A percentile compares a stretch with the other conserved stretches of the same genome.
These are phyloP conservation scores for Botrytis aclada DNA, from an alignment of 2,329 filamentous ascomycete genomes.

Conservation along the genomic window DNA sequence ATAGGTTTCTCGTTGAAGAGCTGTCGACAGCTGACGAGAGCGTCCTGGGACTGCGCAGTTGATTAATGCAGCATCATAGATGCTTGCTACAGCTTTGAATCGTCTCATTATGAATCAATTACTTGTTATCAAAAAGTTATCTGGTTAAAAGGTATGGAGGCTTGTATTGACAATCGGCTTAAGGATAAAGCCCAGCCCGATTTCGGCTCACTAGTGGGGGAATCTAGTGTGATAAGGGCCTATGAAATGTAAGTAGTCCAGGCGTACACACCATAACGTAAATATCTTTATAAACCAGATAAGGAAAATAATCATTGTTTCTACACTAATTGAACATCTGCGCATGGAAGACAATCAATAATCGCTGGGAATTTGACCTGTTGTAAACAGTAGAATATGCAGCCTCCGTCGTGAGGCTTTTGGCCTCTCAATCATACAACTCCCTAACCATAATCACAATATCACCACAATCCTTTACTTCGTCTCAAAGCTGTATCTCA, in stretches of 20 bases:
- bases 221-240: background rate
- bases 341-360: slow-evolving; percentile 11
- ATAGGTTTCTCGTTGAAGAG: slow-evolving; percentile 24
- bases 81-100: slow-evolving; percentile 30
- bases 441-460: slow-evolving; percentile 19
- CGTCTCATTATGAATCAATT: slow-evolving; percentile 35
- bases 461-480: slow-evolving; percentile 29
- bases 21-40: slow-evolving; percentile 31
- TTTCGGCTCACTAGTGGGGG: slow-evolving; percentile 13
- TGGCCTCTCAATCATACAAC: slow-evolving; percentile 19
- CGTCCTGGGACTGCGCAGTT: slow-evolving; percentile 22
- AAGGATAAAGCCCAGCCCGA: slow-evolving; percentile 1
- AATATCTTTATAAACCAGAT: background rate
- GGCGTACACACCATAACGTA: background rate
- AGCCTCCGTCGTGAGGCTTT: slow-evolving; percentile 9
- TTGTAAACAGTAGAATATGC: slow-evolving; percentile 7
- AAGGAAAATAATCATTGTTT: slow-evolving; percentile 9
- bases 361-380: background rate
- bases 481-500: slow-evolving; percentile 65
- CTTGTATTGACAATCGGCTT: slow-evolving; percentile 19
- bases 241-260: background rate
- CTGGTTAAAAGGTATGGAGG: slow-evolving; percentile 17
- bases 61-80: slow-evolving; percentile 24
- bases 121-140: slow-evolving; percentile 16
- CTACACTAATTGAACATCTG: slow-evolving; percentile 31